These are phyloP conservation scores for Fraxinus anomala DNA, from an alignment of 257 asterid species.

Conservation along the genomic window DNA sequence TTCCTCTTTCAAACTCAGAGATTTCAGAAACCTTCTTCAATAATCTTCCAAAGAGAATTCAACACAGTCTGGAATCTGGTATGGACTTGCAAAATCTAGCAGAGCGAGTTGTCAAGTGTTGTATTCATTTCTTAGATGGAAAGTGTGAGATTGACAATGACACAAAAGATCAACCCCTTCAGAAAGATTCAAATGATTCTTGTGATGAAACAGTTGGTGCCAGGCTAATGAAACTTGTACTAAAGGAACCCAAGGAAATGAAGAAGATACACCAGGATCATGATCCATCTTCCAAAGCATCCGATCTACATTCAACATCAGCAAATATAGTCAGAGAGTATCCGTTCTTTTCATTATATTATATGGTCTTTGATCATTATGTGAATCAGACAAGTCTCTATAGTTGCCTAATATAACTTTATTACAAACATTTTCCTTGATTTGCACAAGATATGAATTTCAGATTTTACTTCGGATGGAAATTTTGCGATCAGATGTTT, in stretches of 20 bases:
- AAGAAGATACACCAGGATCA: slow-evolving; percentile 46
- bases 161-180: slow-evolving; percentile 34
- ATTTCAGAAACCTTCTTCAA: slow-evolving; percentile 53
- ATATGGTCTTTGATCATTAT: background rate
- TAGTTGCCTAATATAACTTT: background rate
- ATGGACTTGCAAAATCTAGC: slow-evolving; percentile 80
- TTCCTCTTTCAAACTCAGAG: slow-evolving; percentile 43
- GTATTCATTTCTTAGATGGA: slow-evolving; percentile 48
- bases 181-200: slow-evolving; percentile 35
- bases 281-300: slow-evolving; percentile 26
- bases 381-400: background rate
- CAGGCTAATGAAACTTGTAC: slow-evolving; percentile 45
- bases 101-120: slow-evolving; percentile 65
- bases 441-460: slow-evolving; percentile 68
- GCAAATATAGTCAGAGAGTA: slow-evolving; percentile 76
- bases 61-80: slow-evolving; percentile 70
- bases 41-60: slow-evolving; percentile 54
- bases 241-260: slow-evolving; percentile 79
- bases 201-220: slow-evolving; percentile 31
- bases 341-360: slow-evolving; percentile 44
- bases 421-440: slow-evolving; percentile 45
- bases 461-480: slow-evolving; percentile 97
- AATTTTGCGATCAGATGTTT: slow-evolving; percentile 58
- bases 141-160: slow-evolving; percentile 34
- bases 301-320: slow-evolving; percentile 38